Evolutionary conservation across 2,329 filamentous ascomycete species (phyloP).

Genomic region (Stagonosporopsis chrysanthemi): DNA sequence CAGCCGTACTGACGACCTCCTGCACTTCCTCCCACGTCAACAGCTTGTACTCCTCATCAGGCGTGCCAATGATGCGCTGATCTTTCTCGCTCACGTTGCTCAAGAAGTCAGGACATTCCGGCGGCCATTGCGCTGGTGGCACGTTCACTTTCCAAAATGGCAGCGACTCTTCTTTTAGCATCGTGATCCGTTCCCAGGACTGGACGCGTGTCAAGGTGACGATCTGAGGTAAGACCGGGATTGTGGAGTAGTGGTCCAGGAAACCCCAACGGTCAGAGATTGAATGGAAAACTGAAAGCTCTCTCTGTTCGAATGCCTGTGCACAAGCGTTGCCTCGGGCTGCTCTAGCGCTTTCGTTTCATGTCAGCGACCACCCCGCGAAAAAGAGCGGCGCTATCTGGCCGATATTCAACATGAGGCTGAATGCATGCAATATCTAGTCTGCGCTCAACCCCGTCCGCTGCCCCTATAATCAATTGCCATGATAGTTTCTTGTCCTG

Average conservation of each 20-base stretch:
- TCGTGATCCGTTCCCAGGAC: conserved; percentile 16
- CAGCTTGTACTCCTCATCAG: conserved; percentile 69
- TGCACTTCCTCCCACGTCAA: conserved; percentile 75
- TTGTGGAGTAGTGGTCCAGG: conserved; percentile 17
- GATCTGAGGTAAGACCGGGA: conserved; percentile 21
- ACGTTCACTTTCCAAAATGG: conserved; percentile 89
- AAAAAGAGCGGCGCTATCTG: neutral
- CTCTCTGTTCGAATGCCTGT: conserved; percentile 13
- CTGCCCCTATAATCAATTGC: neutral
- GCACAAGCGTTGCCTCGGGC: conserved; percentile 5
- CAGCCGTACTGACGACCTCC: conserved; percentile 57
- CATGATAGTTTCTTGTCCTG: conserved; percentile 5
- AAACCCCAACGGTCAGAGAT: conserved; percentile 19
- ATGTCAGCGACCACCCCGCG: conserved; percentile 1
- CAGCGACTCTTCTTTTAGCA: conserved; percentile 44
- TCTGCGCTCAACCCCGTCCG: neutral
- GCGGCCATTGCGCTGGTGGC: conserved; percentile 65
- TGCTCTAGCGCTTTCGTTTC: conserved; percentile 17
- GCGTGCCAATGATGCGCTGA: conserved; percentile 71
- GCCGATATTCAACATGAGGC: conserved; percentile 6
- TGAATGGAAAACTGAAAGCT: conserved; percentile 9
- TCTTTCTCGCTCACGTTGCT: conserved; percentile 71
- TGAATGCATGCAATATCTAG: neutral
- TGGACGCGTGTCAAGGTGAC: conserved; percentile 11
- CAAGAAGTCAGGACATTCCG: conserved; percentile 76